Percentiles rank a stretch among this genome's conserved stretches.
These are phyloP conservation scores for Trichoderma harzianum DNA, from an alignment of 2,329 filamentous ascomycete species.

Conservation along the genomic window DNA sequence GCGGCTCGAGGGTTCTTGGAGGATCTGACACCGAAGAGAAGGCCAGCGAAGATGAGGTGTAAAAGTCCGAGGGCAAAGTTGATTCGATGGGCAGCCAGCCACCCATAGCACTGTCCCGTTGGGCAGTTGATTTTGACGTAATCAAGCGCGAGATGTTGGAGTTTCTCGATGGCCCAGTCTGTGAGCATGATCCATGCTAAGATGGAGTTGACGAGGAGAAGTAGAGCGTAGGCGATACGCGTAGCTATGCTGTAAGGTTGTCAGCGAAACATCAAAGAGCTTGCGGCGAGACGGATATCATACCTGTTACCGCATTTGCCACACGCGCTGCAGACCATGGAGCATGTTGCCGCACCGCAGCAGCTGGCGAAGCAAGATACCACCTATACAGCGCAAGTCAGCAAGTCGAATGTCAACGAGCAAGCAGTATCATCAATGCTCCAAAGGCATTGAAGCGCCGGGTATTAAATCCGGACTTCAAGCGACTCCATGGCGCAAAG, in stretches of 20 bases:
- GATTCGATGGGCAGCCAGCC: conserved; percentile 94
- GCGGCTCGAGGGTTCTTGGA: conserved; percentile 84
- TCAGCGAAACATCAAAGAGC: background rate
- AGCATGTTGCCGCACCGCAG: conserved; percentile 94
- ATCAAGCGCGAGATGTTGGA: conserved; percentile 87
- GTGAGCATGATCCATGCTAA: conserved; percentile 99
- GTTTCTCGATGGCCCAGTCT: conserved; percentile 94
- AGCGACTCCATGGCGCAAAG: background rate
- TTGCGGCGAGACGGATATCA: conserved; percentile 34
- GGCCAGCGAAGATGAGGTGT: conserved; percentile 78
- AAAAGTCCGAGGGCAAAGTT: conserved; percentile 96
- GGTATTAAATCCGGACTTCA: background rate
- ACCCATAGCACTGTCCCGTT: conserved; percentile 88
- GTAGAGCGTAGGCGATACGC: conserved; percentile 91
- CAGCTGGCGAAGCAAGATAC: conserved; percentile 81
- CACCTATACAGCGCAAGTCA: conserved; percentile 47
- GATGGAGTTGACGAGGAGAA: conserved; percentile 95
- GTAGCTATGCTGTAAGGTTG: conserved; percentile 71
- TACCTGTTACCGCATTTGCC: conserved; percentile 93
- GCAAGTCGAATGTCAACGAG: background rate
- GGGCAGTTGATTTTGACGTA: conserved; percentile 95
- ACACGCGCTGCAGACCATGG: conserved; percentile 90
- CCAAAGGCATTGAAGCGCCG: background rate
- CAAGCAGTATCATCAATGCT: background rate
- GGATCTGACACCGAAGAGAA: conserved; percentile 81